Conservation (phyloP, 2,329 filamentous ascomycete species). For the Parafenestella ontariensis region DNA sequence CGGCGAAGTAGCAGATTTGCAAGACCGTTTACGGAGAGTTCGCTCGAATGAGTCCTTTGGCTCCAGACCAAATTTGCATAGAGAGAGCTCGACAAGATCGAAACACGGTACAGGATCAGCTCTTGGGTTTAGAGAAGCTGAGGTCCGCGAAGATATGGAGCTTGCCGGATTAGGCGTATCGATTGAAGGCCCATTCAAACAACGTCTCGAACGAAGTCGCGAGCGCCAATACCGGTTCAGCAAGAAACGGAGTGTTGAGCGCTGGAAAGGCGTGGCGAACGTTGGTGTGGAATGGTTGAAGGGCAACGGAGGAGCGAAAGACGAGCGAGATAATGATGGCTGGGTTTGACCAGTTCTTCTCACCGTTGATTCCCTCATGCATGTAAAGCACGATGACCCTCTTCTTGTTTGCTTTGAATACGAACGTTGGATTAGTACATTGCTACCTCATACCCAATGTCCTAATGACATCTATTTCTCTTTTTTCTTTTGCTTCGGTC, state of each 20-base stretch:
- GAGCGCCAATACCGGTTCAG: slow-evolving; percentile 42
- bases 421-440: not conserved
- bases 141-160: slow-evolving; percentile 47
- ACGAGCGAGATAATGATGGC: slow-evolving; percentile 34
- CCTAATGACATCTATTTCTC: not conserved
- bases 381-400: not conserved
- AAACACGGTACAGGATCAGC: slow-evolving; percentile 32
- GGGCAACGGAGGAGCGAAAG: slow-evolving; percentile 32
- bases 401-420: not conserved
- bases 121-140: slow-evolving; percentile 47
- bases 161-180: slow-evolving; percentile 33
- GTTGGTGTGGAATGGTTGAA: slow-evolving; percentile 46
- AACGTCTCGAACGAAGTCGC: slow-evolving; percentile 40
- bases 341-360: slow-evolving; percentile 30
- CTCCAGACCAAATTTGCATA: slow-evolving; percentile 27
- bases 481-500: not conserved
- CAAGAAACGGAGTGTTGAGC: slow-evolving; percentile 44
- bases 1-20: slow-evolving; percentile 39
- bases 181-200: slow-evolving; percentile 37
- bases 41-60: slow-evolving; percentile 42
- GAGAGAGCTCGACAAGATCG: slow-evolving; percentile 29
- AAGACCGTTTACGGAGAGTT: slow-evolving; percentile 36
- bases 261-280: slow-evolving; percentile 45
- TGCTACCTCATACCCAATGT: not conserved
- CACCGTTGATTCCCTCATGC: not conserved